Conservation (phyloP, 106 monocot genomes). For the Dendrobium huoshanense region DNA sequence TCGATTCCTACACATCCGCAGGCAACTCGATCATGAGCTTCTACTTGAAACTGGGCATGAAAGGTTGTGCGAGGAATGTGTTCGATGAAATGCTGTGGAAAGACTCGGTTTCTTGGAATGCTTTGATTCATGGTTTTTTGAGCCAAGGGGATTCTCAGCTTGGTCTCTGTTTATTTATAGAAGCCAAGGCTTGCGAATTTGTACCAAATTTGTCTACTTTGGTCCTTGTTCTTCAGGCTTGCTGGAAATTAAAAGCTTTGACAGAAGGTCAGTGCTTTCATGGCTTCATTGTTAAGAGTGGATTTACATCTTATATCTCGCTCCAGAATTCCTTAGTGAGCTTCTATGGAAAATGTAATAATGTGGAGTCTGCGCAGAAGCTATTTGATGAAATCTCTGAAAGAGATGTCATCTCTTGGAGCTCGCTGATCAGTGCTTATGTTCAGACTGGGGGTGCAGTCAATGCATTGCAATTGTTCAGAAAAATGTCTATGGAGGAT, state of each 20-base stretch:
- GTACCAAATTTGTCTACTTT: constrained; percentile 50
- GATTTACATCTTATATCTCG: constrained; percentile 21
- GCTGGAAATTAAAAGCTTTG: constrained; percentile 45
- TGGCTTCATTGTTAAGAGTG: constrained; percentile 37
- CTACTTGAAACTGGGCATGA: constrained; percentile 50
- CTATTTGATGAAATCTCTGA: constrained; percentile 70
- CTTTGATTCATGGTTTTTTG: constrained; percentile 52
- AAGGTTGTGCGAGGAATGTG: constrained; percentile 23
- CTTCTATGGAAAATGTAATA: constrained; percentile 37
- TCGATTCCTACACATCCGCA: constrained; percentile 25
- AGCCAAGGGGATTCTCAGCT: constrained; percentile 10
- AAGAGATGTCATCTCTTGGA: constrained; percentile 73
- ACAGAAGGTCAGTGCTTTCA: constrained; percentile 36
- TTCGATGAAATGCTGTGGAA: constrained; percentile 37
- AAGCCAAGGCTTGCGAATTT: constrained; percentile 36
- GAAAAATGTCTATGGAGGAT: constrained; percentile 19
- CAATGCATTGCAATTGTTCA: constrained; percentile 36
- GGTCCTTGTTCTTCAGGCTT: constrained; percentile 60
- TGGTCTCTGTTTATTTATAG: constrained; percentile 38
- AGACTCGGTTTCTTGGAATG: constrained; percentile 85
- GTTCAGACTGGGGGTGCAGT: constrained; percentile 18
- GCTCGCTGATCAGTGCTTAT: constrained; percentile 43
- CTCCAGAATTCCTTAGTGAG: constrained; percentile 56
- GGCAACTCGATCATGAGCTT: constrained; percentile 68
- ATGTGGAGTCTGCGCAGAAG: constrained; percentile 30